A percentile compares a stretch with the other conserved stretches of the same genome.
Evolutionary conservation across 148 eudicot genomes (phyloP).

Genomic region (Amaranthus hypochondriacus): DNA sequence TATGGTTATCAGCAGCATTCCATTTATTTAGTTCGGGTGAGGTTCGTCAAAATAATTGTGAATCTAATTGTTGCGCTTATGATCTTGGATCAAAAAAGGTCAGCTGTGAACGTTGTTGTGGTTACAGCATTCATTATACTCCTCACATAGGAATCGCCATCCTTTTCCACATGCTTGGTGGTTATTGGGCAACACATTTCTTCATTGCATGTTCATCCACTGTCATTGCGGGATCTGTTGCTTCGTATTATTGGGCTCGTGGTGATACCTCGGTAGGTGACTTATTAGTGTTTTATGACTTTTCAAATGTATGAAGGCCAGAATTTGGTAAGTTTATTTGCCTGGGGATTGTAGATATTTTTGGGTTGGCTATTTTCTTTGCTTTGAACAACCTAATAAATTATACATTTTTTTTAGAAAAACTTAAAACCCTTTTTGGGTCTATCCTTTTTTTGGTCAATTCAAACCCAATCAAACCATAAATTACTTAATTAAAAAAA

Average conservation of each 20-base stretch:
- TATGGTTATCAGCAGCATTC: slow-evolving; percentile 87
- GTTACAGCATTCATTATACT: slow-evolving; percentile 70
- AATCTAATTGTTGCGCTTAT: slow-evolving; percentile 80
- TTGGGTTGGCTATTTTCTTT: no score
- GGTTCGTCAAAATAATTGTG: slow-evolving; percentile 66
- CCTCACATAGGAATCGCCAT: slow-evolving; percentile 81
- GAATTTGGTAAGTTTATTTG: no score
- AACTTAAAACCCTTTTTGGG: no score
- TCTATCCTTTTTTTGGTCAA: no score
- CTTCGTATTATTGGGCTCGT: slow-evolving; percentile 96
- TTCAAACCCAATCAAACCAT: no score
- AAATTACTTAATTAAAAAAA: no score
- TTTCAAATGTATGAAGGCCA: no score
- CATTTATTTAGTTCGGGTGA: slow-evolving; percentile 86
- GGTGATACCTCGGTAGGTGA: slow-evolving; percentile 74
- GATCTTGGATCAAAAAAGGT: slow-evolving; percentile 64
- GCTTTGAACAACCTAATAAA: no score
- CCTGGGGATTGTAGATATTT: no score
- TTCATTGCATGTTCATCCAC: slow-evolving; percentile 79
- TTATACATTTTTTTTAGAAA: no score
- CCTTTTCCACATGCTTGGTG: slow-evolving; percentile 82
- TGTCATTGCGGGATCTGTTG: slow-evolving; percentile 94
- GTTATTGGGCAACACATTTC: slow-evolving; percentile 96
- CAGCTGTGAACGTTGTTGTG: slow-evolving; percentile 92
- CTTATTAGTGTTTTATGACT: neutral